Evolutionary conservation across 1,139 yeast genomes (phyloP).

Genomic region (Scheffersomyces segobiensis): DNA sequence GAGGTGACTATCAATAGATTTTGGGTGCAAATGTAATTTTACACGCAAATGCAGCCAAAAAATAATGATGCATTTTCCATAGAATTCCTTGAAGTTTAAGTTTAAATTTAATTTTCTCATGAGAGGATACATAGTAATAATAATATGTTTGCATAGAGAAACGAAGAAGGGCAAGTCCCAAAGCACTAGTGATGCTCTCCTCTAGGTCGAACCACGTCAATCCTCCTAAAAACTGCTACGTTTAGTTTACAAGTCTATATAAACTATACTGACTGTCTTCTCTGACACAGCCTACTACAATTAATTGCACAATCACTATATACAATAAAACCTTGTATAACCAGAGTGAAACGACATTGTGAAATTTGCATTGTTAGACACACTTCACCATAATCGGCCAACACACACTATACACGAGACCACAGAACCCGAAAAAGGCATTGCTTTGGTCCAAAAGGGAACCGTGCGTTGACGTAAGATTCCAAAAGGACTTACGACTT

Average conservation of each 20-base stretch:
- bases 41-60: background rate
- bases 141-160: background rate
- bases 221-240: too few species aligned
- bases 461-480: background rate
- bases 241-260: too few species aligned
- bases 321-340: too few species aligned
- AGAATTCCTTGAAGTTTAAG: background rate
- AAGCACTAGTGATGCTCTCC: background rate
- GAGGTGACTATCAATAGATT: slow-evolving; percentile 62
- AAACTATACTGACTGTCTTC: too few species aligned
- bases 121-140: background rate
- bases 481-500: background rate
- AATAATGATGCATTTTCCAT: background rate
- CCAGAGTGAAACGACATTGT: background rate
- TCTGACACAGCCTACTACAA: too few species aligned
- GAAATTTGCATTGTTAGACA: background rate
- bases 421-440: background rate
- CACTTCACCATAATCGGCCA: background rate
- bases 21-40: background rate
- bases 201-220: background rate
- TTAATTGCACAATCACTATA: too few species aligned
- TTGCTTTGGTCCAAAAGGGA: background rate
- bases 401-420: background rate
- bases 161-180: background rate
- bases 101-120: background rate